Conservation (phyloP, 148 eudicot species). For the Chenopodium formosanum region DNA sequence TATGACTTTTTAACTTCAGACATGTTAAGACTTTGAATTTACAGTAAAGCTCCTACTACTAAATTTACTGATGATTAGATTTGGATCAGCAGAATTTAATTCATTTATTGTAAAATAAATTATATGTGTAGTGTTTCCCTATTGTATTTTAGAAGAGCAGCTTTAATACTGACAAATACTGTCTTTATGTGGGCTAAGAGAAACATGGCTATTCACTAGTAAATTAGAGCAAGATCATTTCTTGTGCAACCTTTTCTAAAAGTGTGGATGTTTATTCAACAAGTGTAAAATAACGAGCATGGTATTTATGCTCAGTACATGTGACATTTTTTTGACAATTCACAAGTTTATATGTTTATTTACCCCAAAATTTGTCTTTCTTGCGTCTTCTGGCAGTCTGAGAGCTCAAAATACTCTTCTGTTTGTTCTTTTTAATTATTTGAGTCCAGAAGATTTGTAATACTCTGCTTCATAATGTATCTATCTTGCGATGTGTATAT, state of each 20-base stretch:
- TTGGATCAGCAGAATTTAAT: not conserved
- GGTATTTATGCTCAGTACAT: too few species aligned
- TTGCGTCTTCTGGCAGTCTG: not conserved
- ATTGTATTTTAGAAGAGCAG: not conserved
- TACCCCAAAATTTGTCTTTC: too few species aligned
- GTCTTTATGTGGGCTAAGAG: not conserved
- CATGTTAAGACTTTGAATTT: not conserved
- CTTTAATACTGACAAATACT: not conserved
- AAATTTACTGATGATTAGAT: not conserved
- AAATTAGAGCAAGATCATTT: not conserved
- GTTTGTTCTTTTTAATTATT: too few species aligned
- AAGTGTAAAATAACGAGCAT: too few species aligned
- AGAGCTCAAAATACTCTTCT: not conserved
- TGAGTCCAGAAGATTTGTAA: not conserved
- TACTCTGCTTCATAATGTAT: not conserved
- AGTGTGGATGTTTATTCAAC: not conserved
- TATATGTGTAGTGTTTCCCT: not conserved
- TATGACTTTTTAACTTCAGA: conserved; percentile 24
- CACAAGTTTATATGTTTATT: too few species aligned
- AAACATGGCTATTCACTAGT: not conserved
- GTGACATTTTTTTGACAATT: too few species aligned
- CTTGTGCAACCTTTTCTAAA: not conserved
- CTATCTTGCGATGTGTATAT: too few species aligned
- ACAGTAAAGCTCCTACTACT: not conserved
- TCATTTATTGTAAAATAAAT: not conserved